Conservation (phyloP, 768 basidiomycete genomes). For the Podaxis rugospora region DNA sequence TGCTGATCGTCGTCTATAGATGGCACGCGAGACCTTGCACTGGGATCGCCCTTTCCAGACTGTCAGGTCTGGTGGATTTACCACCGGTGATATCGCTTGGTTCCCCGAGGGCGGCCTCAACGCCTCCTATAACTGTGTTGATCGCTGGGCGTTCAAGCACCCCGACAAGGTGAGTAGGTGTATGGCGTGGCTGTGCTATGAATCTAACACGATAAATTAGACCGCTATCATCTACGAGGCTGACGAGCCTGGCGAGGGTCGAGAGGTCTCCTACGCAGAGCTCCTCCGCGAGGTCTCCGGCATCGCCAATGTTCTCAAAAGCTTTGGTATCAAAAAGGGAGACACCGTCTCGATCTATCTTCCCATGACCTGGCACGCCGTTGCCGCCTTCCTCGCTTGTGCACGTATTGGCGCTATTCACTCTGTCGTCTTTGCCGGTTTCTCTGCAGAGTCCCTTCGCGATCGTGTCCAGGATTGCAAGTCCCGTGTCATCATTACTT, state of each 20-base stretch:
- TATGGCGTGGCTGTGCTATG: background rate
- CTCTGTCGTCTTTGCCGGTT: constrained; percentile 97
- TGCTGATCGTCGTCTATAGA: constrained; percentile 28
- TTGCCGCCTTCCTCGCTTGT: constrained; percentile 95
- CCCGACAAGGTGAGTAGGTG: constrained; percentile 61
- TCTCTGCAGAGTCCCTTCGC: constrained; percentile 90
- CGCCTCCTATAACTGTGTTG: constrained; percentile 96
- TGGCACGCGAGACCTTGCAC: constrained; percentile 71
- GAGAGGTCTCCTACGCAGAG: constrained; percentile 74
- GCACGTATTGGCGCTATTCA: constrained; percentile 96
- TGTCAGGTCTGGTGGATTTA: constrained; percentile 79
- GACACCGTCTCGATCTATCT: constrained; percentile 93
- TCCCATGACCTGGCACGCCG: constrained; percentile 94
- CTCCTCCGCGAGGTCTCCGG: constrained; percentile 87
- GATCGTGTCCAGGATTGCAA: constrained; percentile 90
- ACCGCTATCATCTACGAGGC: constrained; percentile 98
- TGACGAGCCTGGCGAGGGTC: constrained; percentile 83
- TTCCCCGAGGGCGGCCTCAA: constrained; percentile 94
- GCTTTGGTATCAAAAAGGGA: constrained; percentile 89
- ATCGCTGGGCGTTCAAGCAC: constrained; percentile 89
- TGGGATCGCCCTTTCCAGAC: constrained; percentile 91
- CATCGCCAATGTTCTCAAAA: constrained; percentile 89
- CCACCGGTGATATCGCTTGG: constrained; percentile 87
- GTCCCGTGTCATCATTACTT: constrained; percentile 89
- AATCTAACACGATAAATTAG: constrained; percentile 28